Evolutionary conservation across 2,329 filamentous ascomycete species (phyloP), one percentile per base, ranked within the genome.

Genomic region (Fusarium pilosicola): DNA sequence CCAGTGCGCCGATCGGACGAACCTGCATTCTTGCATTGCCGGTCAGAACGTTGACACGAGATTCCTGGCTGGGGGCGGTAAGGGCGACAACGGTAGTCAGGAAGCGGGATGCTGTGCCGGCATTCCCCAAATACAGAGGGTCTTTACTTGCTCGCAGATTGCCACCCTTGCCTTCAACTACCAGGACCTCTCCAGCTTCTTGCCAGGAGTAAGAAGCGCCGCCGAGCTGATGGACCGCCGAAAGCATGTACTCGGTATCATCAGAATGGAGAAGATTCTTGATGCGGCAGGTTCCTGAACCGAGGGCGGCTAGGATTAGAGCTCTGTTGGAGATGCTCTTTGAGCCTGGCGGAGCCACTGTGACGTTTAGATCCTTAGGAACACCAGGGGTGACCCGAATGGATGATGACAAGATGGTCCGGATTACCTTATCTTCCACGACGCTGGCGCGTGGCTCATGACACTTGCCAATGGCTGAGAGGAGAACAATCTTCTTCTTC

Each of bases 261-360:
- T 98, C 96, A 0, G 96, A 98, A 83, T 98, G 96, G 17, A 99
- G 88, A 38, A 99, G 86, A 78, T 99, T 98, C 82, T 90, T 95
- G 81, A 99, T 93, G 44, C 93, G 92, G 80, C 95, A 98, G 32
- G 92, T 91, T 24, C 96, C 96, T 62, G 90, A 89, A 39, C 95
- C 95, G 38, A 99, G 90, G 18, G 96, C 96, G 49, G 96, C 96
- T 58, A 99, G 88, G n/a, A 99, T 90, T 44, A 99, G 88, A 39
- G 97, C 96, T 49, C 96, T 91, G 83, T 99, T 99, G 2, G 96
- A 99, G 66, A 99, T 95, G 82, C 95, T 98, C 86, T 99, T 99
- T 26, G 96, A 98, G 51, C 96, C 96, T 4, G 96, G 96, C 28
- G 96, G 96, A 7, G 90, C 93, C 76, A 97, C 95, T 41, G 91